Percentiles rank a stretch among this genome's conserved stretches.
Conservation (phyloP, 2,329 filamentous ascomycete species). For the Cytospora schulzeri region DNA sequence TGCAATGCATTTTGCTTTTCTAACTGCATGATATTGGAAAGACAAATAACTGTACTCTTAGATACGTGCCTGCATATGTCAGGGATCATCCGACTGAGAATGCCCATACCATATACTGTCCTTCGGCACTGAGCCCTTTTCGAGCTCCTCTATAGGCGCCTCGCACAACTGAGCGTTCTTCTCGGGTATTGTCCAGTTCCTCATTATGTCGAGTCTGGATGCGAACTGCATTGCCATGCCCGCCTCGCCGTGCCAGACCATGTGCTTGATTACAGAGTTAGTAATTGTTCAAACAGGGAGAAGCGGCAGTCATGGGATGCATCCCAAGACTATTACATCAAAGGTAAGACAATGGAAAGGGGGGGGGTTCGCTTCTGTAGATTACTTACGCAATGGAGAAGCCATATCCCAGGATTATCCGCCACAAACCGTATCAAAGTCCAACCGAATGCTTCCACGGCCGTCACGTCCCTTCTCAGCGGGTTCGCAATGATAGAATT, state of each 20-base stretch:
- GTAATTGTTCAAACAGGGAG: too few species aligned
- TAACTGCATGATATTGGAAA: neutral
- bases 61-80: slow-evolving; percentile 3
- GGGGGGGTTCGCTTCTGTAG: too few species aligned
- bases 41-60: neutral
- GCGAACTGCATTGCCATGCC: slow-evolving; percentile 47
- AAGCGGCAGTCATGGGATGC: too few species aligned
- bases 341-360: too few species aligned
- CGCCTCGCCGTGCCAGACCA: slow-evolving; percentile 42
- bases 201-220: slow-evolving; percentile 49
- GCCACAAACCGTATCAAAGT: slow-evolving; percentile 49
- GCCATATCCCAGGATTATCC: slow-evolving; percentile 52
- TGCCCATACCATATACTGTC: slow-evolving; percentile 47
- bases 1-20: neutral
- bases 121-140: slow-evolving; percentile 50
- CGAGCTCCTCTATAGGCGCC: slow-evolving; percentile 44
- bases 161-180: slow-evolving; percentile 50
- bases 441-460: slow-evolving; percentile 53
- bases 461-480: slow-evolving; percentile 49
- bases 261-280: slow-evolving; percentile 31
- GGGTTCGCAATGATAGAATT: slow-evolving; percentile 41
- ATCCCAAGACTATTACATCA: too few species aligned
- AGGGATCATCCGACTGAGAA: slow-evolving; percentile 35
- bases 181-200: slow-evolving; percentile 45
- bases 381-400: slow-evolving; percentile 38